These are phyloP conservation scores for Cardamine chenopodiifolia DNA, from an alignment of 345 rosid species.

Conservation along the genomic window DNA sequence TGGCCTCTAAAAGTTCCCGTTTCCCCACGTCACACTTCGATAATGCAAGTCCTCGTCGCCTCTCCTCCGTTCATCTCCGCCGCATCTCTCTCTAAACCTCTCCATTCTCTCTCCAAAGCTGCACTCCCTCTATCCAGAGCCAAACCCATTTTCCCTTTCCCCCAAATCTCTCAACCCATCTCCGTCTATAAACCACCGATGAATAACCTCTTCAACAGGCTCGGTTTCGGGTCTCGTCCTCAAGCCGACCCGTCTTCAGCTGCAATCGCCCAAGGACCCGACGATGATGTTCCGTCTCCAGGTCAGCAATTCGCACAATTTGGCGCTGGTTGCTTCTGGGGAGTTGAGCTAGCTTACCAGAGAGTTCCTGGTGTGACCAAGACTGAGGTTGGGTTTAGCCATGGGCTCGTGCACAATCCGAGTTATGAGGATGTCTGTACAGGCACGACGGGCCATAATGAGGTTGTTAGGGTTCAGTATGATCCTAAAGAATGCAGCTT, in stretches of 20 bases:
- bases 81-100: constrained; percentile 34
- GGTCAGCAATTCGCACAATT: constrained; percentile 70
- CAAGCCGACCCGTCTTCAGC: constrained; percentile 40
- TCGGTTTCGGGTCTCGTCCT: constrained; percentile 45
- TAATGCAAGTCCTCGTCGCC: constrained; percentile 71
- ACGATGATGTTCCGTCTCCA: constrained; percentile 58
- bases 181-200: constrained; percentile 41
- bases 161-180: constrained; percentile 34
- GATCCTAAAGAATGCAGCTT: constrained; percentile 68
- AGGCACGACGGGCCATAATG: constrained; percentile 69
- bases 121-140: constrained; percentile 28
- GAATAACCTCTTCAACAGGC: constrained; percentile 40
- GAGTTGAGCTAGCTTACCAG: constrained; percentile 81
- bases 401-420: constrained; percentile 67
- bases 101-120: constrained; percentile 27
- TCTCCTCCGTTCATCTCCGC: constrained; percentile 61
- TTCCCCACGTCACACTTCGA: constrained; percentile 49
- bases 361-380: constrained; percentile 64
- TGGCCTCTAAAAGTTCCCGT: not conserved
- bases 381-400: constrained; percentile 89
- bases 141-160: constrained; percentile 32
- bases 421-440: constrained; percentile 68
- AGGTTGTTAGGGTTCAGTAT: constrained; percentile 82
- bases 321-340: constrained; percentile 99
- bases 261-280: constrained; percentile 62